A percentile compares a stretch with the other conserved stretches of the same genome.
Conservation (phyloP, 2,329 filamentous ascomycete species). For the Neofusicoccum cordaticola region DNA sequence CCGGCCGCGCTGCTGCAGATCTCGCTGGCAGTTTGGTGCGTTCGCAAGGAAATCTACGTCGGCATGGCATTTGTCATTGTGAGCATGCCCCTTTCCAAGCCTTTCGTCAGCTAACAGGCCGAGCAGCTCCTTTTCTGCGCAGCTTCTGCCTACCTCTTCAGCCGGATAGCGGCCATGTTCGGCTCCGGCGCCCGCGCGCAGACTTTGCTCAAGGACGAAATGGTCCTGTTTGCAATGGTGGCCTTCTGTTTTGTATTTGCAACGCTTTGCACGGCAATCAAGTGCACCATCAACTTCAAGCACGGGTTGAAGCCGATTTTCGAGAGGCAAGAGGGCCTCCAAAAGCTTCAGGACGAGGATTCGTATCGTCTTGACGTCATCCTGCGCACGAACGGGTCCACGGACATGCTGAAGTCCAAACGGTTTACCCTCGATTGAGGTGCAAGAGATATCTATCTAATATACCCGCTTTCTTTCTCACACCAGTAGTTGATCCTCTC, state of each 20-base stretch:
- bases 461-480: no score
- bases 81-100: constrained; percentile 7
- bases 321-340: neutral
- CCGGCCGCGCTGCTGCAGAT: constrained; percentile 22
- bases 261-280: constrained; percentile 6
- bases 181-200: constrained; percentile 13
- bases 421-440: no score
- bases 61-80: constrained; percentile 22
- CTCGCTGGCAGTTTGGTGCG: constrained; percentile 18
- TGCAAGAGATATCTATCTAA: no score
- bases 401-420: no score
- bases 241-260: constrained; percentile 18
- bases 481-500: no score
- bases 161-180: constrained; percentile 22
- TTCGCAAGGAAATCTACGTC: constrained; percentile 19
- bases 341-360: neutral
- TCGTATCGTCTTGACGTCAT: neutral
- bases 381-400: no score
- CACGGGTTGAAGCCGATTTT: constrained; percentile 26
- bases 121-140: constrained; percentile 19
- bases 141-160: constrained; percentile 24
- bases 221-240: constrained; percentile 23
- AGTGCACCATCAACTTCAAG: constrained; percentile 26
- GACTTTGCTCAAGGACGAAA: constrained; percentile 25
- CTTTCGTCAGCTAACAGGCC: neutral